These are phyloP conservation scores for Kurtzmaniella fragi DNA, from an alignment of 805 yeast species.

Conservation along the genomic window DNA sequence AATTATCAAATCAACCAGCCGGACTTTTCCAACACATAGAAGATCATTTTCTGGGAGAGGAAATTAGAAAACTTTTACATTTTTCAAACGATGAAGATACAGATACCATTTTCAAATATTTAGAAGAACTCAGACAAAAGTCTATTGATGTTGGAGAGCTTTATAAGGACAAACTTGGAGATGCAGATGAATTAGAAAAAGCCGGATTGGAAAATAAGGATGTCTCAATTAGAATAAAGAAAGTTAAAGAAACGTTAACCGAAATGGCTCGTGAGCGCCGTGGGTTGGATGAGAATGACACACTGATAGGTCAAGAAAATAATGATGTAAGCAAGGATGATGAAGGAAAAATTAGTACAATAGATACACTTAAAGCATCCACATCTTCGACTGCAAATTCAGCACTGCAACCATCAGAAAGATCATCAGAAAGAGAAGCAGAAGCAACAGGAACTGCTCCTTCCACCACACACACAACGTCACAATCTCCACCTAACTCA, in stretches of 20 bases:
- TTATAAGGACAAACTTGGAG: conserved; percentile 13
- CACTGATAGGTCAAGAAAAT: background rate
- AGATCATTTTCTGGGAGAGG: conserved; percentile 29
- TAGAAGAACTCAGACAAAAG: conserved; percentile 23
- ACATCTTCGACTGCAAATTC: no score
- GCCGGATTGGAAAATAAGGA: background rate
- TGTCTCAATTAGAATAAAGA: conserved; percentile 5
- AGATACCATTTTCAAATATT: conserved; percentile 27
- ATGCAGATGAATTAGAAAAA: conserved; percentile 12
- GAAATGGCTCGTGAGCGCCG: conserved; percentile 4
- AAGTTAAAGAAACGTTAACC: conserved; percentile 12
- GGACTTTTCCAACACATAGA: conserved; percentile 6
- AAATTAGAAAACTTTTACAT: conserved; percentile 28
- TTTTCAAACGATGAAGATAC: conserved; percentile 28
- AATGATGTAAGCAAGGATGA: no score
- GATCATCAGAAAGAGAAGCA: no score
- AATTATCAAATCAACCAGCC: background rate
- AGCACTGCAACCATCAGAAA: no score
- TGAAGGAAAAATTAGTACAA: no score
- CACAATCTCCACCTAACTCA: no score
- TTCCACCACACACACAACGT: no score
- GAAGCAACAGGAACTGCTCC: no score
- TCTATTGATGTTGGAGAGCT: conserved; percentile 16
- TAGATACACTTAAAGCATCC: no score
- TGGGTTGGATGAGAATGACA: background rate